Evolutionary conservation across 2,329 filamentous ascomycete genomes (phyloP), one percentile per base, ranked within the genome.

Genomic region (Colletotrichum plurivorum): DNA sequence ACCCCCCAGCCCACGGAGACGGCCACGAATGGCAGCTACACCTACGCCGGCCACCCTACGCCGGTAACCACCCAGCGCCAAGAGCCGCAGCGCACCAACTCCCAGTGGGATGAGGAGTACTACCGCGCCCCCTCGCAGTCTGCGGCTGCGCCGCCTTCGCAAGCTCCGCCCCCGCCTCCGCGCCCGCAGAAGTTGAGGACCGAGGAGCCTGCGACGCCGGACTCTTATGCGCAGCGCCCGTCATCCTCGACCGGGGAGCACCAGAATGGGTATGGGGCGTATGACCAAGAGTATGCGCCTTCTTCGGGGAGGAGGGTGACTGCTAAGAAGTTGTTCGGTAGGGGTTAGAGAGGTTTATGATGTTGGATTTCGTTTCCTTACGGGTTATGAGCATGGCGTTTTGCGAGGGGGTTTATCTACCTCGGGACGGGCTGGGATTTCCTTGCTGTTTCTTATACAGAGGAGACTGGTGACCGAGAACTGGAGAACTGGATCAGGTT

Each of bases 151-250:
- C 39, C 61, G n/a, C 67, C 63, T 6, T 12, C 62, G 9, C 69
- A 72, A 43, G 72, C 74, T 3, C 77, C 77, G 7, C 77, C 77
- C 1, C 77, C 78, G 6, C 78, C 78, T 1, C 77, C 76, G 1
- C 73, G 78, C 2, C 78, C 78, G 1, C 77, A 78, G 45, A 80
- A 80, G 74, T 73, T 79, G 25, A 73, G 75, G 36, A 39, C 73
- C 0, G 72, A 75, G n/a, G 73, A 76, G 2, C 54, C 51, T 20
- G 43, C 36, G 12, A 52, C 69, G 8, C 41, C 65, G 13, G 59
- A 64, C 6, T 43, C 49, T n/a, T 43, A 64, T 41, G 41, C 41
- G 20, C 64, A 69, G 6, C 63, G 66, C 8, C 51, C 63, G 22
- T 13, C 63, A 1, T 59, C 54, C 2, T 58, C 70, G n/a, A 36